phyloP scores from a whole-genome alignment of 2,329 filamentous ascomycete species.

The Rhinocladiella similis region DNA sequence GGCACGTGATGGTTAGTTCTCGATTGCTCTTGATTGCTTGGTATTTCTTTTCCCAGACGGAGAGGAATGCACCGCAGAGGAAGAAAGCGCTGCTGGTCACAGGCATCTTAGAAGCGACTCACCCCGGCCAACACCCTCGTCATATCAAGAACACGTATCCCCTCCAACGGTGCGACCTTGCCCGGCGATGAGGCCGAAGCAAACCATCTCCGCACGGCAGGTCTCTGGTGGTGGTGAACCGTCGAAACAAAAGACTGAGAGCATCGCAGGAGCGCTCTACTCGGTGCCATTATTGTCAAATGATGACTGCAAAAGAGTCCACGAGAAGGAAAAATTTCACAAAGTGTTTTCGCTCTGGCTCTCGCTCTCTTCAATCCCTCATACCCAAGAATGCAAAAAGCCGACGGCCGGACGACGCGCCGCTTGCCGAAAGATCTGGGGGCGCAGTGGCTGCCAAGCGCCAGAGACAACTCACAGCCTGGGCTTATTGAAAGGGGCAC shows the following conservation, averaged over 20 bases:
- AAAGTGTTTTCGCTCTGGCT: background rate
- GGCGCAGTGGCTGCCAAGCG: background rate
- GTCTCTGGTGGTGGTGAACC: background rate
- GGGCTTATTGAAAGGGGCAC: no score
- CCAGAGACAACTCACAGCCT: no score
- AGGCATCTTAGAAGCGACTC: slow-evolving; percentile 46
- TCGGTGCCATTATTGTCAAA: slow-evolving; percentile 7
- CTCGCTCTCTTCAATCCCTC: no score
- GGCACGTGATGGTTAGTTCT: slow-evolving; percentile 1
- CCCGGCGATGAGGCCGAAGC: slow-evolving; percentile 7
- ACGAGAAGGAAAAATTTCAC: background rate
- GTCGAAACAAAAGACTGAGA: background rate
- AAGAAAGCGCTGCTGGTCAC: no score
- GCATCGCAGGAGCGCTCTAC: slow-evolving; percentile 8
- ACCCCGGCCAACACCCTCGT: slow-evolving; percentile 93
- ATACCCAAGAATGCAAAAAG: background rate
- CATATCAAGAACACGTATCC: slow-evolving; percentile 91
- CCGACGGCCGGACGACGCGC: background rate
- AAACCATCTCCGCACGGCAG: slow-evolving; percentile 4
- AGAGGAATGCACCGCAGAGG: no score
- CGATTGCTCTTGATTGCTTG: background rate
- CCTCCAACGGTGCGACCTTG: slow-evolving; percentile 65
- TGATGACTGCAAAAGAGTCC: no score
- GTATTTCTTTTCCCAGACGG: no score
- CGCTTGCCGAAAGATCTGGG: background rate